Evolutionary conservation across 2,329 filamentous ascomycete species (phyloP), one percentile per base, ranked within the genome.

Genomic region (Cordyceps fumosorosea): DNA sequence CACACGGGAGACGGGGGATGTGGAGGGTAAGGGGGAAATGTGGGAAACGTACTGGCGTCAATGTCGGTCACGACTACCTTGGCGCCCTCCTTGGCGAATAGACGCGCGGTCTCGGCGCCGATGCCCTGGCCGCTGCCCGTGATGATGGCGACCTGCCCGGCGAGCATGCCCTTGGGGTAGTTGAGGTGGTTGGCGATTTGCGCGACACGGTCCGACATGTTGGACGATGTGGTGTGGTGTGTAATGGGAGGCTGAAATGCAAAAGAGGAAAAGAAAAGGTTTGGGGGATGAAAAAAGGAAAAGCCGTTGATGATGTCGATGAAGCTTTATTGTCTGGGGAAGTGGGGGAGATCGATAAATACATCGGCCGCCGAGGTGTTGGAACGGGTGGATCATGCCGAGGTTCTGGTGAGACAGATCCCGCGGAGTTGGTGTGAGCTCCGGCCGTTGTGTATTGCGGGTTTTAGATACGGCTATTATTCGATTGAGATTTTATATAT

Each of bases 101-200:
- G 77, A 11, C 87, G 82, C 8, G 91, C 91, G 37, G 88, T 82
- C 76, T 96, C 92, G 32, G 91, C 92, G 26, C 91, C 92, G 72
- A 96, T 96, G 64, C 92, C 92, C 74, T 96, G 91, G 10, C 90
- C 91, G 20, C 87, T 86, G 51, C 91, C 91, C 2, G 92, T 96
- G 73, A 96, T 89, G 73, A 96, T 96, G 70, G 91, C 91, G 18
- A 89, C 85, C 73, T 96, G 91, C 58, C 89, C 89, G 34, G 83
- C 83, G 60, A 96, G 84, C 73, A 96, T 80, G 63, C 91, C 91
- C 71, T 84, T 83, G 44, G 91, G 90, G 77, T 87, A 93, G 78
- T 91, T 93, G 69, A 96, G 84, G 75, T 96, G 91, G 65, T 82
- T 82, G 44, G 88, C 84, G 68, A 96, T 85, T 75, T 95, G 90